Evolutionary conservation across 495 filamentous ascomycete species (phyloP), one percentile per base, ranked within the genome.

Genomic region (Daldinia vernicosa): DNA sequence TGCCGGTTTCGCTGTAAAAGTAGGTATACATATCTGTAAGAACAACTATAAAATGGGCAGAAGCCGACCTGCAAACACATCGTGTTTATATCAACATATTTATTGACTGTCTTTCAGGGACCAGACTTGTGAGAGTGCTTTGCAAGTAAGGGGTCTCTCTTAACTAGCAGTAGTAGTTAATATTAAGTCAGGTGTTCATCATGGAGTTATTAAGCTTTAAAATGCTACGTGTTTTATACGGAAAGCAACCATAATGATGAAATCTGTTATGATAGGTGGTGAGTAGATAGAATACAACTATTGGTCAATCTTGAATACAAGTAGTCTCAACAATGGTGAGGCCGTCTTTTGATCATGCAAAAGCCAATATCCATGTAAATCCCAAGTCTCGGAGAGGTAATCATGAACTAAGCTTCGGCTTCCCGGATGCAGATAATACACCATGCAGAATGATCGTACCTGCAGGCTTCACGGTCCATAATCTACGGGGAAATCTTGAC

Each of bases 401-500:
- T 30, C 35, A 30, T 61, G 14, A 47, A 60, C 37, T 3, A 0
- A 47, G 35, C 26, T 47, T 35, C 55, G 54, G 54, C 39, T 53
- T 47, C 47, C 50, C 57, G 17, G 17, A 53, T 47, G 40, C 28
- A 24, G 24, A 58, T 15, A 50, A 17, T 19, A 51, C n/a, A n/a
- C n/a, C n/a, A n/a, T 57, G 60, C 45, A 24, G 17, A 55, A 47
- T 19, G 37, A 71, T 35, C 22, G 64, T 68, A 72, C 70, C 64
- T 68, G 64, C 63, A 64, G 69, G 47, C 47, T 54, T 50, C 30
- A 62, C 59, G 60, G 69, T 39, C 15, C 59, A 9, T 12, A 37
- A 51, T 45, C 30, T 40, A 71, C 54, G 43, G 63, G 43, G 51
- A 67, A 45, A 63, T 67, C 53, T 67, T 60, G 59, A 59, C 69